Conservation (phyloP, 75 land plant genomes). For the Selaginella tamariscina region DNA sequence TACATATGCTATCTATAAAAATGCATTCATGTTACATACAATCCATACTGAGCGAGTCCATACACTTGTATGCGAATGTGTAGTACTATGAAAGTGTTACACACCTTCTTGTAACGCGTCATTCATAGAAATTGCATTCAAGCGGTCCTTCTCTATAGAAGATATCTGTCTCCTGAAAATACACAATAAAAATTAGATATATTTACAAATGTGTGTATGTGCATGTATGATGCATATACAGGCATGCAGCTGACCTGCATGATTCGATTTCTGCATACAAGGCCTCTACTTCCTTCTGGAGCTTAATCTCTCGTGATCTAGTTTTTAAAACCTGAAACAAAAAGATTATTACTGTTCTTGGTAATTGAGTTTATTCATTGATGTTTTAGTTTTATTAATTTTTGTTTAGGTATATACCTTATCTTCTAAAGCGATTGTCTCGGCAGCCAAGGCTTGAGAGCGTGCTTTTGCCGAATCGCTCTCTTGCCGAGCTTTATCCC, state of each 20-base stretch:
- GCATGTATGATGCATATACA: too few relatives aligned
- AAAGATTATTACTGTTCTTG: background rate
- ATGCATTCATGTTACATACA: too few relatives aligned
- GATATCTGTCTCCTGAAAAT: slow-evolving; percentile 46
- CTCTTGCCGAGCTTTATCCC: slow-evolving; percentile 64
- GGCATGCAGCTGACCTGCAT: slow-evolving; percentile 40
- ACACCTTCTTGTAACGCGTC: slow-evolving; percentile 84
- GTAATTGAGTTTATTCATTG: background rate
- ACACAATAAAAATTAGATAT: background rate
- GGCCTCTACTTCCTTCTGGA: slow-evolving; percentile 66
- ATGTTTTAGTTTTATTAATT: too few relatives aligned
- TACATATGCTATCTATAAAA: too few relatives aligned
- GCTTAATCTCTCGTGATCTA: slow-evolving; percentile 83
- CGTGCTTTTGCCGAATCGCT: slow-evolving; percentile 85
- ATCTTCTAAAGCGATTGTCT: slow-evolving; percentile 80
- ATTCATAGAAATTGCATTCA: slow-evolving; percentile 52
- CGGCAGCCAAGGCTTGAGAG: slow-evolving; percentile 81
- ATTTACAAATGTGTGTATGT: too few relatives aligned
- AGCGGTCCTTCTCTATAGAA: slow-evolving; percentile 65
- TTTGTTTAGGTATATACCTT: slow-evolving; percentile 32
- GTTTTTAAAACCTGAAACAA: slow-evolving; percentile 49
- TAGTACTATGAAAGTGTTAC: background rate
- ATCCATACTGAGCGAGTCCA: too few relatives aligned
- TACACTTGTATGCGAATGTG: too few relatives aligned
- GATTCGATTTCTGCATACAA: slow-evolving; percentile 50